Percentiles rank a stretch among this genome's conserved stretches.
Conservation (phyloP, 2,329 filamentous ascomycete species). For the Rhinocladiella mackenziei region DNA sequence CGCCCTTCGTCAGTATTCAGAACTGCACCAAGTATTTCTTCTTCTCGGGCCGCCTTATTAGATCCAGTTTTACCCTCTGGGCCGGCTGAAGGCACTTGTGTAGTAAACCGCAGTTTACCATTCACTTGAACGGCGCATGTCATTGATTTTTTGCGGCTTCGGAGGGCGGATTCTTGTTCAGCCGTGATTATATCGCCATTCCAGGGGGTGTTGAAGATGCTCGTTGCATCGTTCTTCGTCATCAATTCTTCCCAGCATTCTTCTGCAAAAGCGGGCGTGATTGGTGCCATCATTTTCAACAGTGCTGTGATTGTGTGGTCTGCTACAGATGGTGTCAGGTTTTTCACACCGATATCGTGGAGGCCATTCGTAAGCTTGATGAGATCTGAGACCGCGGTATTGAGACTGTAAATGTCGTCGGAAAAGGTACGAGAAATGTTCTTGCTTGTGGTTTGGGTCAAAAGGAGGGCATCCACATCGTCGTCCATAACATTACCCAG, state of each 20-base stretch:
- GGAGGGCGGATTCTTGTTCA: constrained; percentile 42
- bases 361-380: constrained; percentile 75
- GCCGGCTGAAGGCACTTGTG: constrained; percentile 52
- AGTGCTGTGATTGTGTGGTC: constrained; percentile 50
- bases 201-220: constrained; percentile 52
- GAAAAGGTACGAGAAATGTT: constrained; percentile 67
- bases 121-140: constrained; percentile 71
- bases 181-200: constrained; percentile 47
- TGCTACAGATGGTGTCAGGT: constrained; percentile 44
- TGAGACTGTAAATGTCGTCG: constrained; percentile 69
- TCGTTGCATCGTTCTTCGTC: constrained; percentile 39
- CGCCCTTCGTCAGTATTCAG: constrained; percentile 58
- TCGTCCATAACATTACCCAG: constrained; percentile 31
- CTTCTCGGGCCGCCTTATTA: constrained; percentile 41
- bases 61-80: constrained; percentile 34
- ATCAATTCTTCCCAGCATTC: constrained; percentile 68
- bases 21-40: constrained; percentile 61
- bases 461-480: constrained; percentile 55
- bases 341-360: constrained; percentile 20
- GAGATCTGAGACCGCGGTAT: constrained; percentile 77
- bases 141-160: constrained; percentile 49
- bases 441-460: constrained; percentile 63
- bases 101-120: constrained; percentile 67
- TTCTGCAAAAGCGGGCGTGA: constrained; percentile 74
- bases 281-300: constrained; percentile 70